Base-by-base conservation (phyloP, 2,329 filamentous ascomycete species). In the Fonsecaea pugnacius region DNA sequence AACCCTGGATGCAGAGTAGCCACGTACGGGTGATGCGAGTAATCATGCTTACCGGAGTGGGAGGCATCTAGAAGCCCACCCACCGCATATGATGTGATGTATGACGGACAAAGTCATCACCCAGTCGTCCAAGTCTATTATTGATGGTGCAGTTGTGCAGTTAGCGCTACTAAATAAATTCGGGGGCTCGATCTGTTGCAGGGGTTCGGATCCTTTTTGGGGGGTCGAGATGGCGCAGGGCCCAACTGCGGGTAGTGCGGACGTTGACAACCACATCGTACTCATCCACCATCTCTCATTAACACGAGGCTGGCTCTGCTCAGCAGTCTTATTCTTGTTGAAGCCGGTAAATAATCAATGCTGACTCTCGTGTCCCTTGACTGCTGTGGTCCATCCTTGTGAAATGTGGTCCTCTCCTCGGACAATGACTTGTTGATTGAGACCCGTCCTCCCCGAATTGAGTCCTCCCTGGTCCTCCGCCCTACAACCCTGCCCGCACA, bases 271-370 rank as follows among this genome's bases (percentile, higher is more conserved):
- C 57, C 21, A 30, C 38, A 33, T 27, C 43, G 4, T 40, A n/a
- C 21, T 59, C 57, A 52, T 59, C 43, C n/a, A 27, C 36, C 43
- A 32, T 53, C 51, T 53, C 27, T 30, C 4, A 30, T 30, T 6
- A 58, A 59, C 33, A 59, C 57, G 57, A 59, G 46, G 40, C 24
- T 58, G 43, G 48, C 55, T 36, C 35, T 46, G 24, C 55, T 58
- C 40, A 50, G 55, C 55, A 33, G 43, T 48, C 43, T 27, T 48
- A 48, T 48, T 48, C 43, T 24, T 18, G 4, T 48, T 24, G 18
- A 48, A 48, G 21, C 7, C 43, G 9, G 43, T 9, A 10, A 4
- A 48, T 27, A 18, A 24, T 48, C 18, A 48, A 48, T 48, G 43
- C 43, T 48, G 43, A 48, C 21, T 21, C 43, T 48, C 2, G 2